A percentile compares a stretch with the other conserved stretches of the same genome.
Conservation (phyloP, 768 basidiomycete genomes). For the Cytidiella melzeri region DNA sequence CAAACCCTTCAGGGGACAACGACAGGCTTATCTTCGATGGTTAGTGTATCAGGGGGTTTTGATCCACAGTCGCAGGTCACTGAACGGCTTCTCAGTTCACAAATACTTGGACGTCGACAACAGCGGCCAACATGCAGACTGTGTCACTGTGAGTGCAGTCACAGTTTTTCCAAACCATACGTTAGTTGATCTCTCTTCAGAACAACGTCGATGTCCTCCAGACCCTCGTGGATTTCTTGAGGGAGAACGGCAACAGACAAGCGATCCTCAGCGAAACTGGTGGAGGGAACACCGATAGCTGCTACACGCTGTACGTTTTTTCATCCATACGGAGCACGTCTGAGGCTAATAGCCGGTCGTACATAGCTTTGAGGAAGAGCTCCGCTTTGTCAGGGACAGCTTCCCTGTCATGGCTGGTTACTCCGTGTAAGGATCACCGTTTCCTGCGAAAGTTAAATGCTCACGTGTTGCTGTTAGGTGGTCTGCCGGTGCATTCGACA, state of each 20-base stretch:
- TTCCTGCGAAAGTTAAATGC: too few relatives aligned
- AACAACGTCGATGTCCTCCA: constrained; percentile 39
- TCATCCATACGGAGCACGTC: constrained; percentile 1
- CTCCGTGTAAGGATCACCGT: constrained; percentile 25
- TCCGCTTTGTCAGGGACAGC: constrained; percentile 39
- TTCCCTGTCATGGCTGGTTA: constrained; percentile 41
- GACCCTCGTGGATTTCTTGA: constrained; percentile 38
- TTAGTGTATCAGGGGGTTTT: too few relatives aligned
- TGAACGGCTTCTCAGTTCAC: constrained; percentile 25
- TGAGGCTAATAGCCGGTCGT: not conserved
- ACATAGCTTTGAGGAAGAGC: constrained; percentile 32
- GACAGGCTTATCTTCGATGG: constrained; percentile 37
- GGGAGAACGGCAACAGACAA: constrained; percentile 35
- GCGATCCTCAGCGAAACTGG: constrained; percentile 39
- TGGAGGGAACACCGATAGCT: constrained; percentile 33
- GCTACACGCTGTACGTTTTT: constrained; percentile 26
- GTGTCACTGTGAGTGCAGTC: constrained; percentile 29
- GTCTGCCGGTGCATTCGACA: constrained; percentile 47
- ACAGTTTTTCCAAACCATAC: too few relatives aligned
- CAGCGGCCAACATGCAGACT: constrained; percentile 36
- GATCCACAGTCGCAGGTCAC: too few relatives aligned
- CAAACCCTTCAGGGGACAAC: constrained; percentile 33
- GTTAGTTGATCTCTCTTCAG: too few relatives aligned
- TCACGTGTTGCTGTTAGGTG: constrained; percentile 22
- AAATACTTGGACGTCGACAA: constrained; percentile 41